Evolutionary conservation across 1,284 basidiomycete species (phyloP), one percentile per base, ranked within the genome.

Genomic region (Ustilago hordei): DNA sequence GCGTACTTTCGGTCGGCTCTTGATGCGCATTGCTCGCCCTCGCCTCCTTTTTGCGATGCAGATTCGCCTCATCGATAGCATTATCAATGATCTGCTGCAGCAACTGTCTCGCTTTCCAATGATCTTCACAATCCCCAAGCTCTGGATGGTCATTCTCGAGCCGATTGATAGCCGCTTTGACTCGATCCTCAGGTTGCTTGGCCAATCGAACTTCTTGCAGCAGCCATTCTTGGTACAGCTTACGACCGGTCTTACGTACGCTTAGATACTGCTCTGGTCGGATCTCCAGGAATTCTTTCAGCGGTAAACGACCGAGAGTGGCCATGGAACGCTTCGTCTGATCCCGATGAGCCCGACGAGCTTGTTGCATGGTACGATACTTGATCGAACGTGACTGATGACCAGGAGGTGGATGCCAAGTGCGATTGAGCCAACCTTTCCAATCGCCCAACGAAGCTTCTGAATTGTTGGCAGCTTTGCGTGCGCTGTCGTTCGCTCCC

Each of bases 21-120:
- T 64, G 56, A 41, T 75, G 73, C 15, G 61, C 65, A 34, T 72
- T 71, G 48, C 63, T 69, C 9, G 55, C 59, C 7, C 66, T 58
- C 35, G 69, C 69, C 47, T 76, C 77, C 58, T 72, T 79, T 52
- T 76, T 79, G 17, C 77, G 62, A 36, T 79, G 78, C 61, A 79
- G 23, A n/a, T 76, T 79, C 12, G 74, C 70, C 36, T 81, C 79
- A 55, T 81, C 79, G 59, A 81, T 81, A 2, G 79, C 76, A 55
- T 81, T 81, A 56, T 81, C 79, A 55, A 81, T 79, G 45, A 81
- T 78, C 63, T 81, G 79, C 66, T 79, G 77, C 34, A 81, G 70
- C 32, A 81, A 58, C 35, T 81, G 76, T 38, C 64, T 60, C 23
- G 79, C 74, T 54, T 81, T 81, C 77, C 77, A 81, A 50, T 76